phyloP scores from a whole-genome alignment of 2,329 filamentous ascomycete genomes.

The Blastomyces silverae region DNA sequence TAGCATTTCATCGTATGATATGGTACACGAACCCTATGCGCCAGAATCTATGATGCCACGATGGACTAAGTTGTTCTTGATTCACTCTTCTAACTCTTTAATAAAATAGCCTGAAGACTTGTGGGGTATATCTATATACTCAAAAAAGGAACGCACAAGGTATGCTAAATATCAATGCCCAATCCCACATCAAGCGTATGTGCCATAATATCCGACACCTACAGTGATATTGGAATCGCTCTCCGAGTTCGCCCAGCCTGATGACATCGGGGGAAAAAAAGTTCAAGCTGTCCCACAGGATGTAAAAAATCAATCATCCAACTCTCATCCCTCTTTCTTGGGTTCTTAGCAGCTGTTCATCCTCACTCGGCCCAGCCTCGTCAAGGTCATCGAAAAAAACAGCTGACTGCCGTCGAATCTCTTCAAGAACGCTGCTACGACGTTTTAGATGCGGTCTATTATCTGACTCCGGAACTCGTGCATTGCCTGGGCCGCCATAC shows the following conservation, averaged over 20 bases:
- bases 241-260: neutral
- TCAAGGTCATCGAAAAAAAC: conserved; percentile 43
- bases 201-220: neutral
- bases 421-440: conserved; percentile 37
- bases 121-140: neutral
- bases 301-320: neutral
- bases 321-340: neutral
- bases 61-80: neutral
- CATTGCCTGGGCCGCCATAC: conserved; percentile 17
- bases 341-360: conserved; percentile 7
- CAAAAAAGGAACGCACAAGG: neutral
- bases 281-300: neutral
- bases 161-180: neutral
- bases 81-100: neutral
- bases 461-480: conserved; percentile 23
- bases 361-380: conserved; percentile 20
- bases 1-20: conserved; percentile 15
- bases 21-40: neutral
- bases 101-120: neutral
- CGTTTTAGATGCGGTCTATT: conserved; percentile 24
- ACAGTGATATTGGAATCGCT: neutral
- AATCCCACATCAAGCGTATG: neutral
- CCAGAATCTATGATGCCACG: neutral
- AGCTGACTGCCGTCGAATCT: conserved; percentile 42
- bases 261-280: neutral